A percentile compares a stretch with the other conserved stretches of the same genome.
phyloP scores from a whole-genome alignment of 192 early-diverging fungal genomes.

The Coemansia sp. region DNA sequence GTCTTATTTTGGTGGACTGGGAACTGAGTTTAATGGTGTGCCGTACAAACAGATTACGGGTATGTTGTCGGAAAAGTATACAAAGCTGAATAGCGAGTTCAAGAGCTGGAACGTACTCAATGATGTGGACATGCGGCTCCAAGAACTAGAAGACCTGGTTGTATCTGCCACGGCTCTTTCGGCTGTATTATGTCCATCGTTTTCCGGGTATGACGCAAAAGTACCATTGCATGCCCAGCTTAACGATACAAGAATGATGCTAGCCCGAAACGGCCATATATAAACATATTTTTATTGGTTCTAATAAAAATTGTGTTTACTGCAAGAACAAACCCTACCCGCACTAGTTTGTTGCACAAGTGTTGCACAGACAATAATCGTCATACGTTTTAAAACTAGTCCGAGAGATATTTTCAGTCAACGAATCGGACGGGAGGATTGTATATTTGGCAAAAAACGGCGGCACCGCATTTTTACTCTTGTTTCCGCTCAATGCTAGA shows the following conservation, averaged over 20 bases:
- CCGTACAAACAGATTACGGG: neutral
- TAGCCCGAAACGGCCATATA: neutral
- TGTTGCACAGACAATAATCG: neutral
- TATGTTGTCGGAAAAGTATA: neutral
- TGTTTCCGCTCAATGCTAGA: too few relatives aligned
- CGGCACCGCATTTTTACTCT: too few relatives aligned
- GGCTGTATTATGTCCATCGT: neutral
- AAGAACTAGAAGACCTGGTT: neutral
- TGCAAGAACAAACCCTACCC: neutral
- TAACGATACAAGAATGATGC: neutral
- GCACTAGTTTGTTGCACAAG: constrained; percentile 3
- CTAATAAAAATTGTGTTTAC: neutral
- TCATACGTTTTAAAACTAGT: neutral
- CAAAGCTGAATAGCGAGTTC: neutral
- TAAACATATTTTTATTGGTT: neutral
- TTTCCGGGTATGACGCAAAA: neutral
- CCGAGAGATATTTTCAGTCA: neutral
- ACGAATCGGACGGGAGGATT: too few relatives aligned
- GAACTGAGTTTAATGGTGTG: neutral
- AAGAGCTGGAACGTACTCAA: neutral
- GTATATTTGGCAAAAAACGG: too few relatives aligned
- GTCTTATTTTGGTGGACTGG: neutral
- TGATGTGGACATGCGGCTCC: neutral
- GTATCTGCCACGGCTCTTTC: neutral
- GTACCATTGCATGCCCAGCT: neutral